phyloP scores from a whole-genome alignment of 352 stramenopile species.

The Globisporangium mamillatum region DNA sequence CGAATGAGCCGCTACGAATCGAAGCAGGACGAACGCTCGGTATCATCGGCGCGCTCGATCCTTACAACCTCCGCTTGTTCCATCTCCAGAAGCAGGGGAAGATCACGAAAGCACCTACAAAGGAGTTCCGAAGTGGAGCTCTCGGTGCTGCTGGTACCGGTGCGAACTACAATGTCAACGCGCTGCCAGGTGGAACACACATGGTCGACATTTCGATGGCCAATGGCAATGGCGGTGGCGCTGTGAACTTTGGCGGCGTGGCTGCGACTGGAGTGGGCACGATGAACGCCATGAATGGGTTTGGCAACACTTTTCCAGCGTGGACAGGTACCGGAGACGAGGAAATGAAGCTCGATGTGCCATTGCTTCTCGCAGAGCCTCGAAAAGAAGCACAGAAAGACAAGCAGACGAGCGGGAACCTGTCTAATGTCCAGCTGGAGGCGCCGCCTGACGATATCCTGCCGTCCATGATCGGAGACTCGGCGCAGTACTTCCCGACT shows the following conservation, averaged over 20 bases:
- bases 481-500: constrained; percentile 96
- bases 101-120: constrained; percentile 61
- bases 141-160: constrained; percentile 35
- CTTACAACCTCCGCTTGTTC: constrained; percentile 83
- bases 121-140: constrained; percentile 57
- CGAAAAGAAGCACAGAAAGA: constrained; percentile 63
- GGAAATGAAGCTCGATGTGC: constrained; percentile 42
- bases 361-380: constrained; percentile 46
- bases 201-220: constrained; percentile 22
- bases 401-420: constrained; percentile 68
- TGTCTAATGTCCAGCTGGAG: constrained; percentile 61
- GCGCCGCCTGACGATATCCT: constrained; percentile 71
- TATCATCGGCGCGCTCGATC: constrained; percentile 78
- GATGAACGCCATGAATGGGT: constrained; percentile 17
- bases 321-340: constrained; percentile 33
- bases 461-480: constrained; percentile 79
- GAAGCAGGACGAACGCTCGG: constrained; percentile 80
- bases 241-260: constrained; percentile 21
- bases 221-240: constrained; percentile 19
- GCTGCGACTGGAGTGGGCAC: constrained; percentile 28
- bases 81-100: constrained; percentile 81
- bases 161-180: constrained; percentile 15
- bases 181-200: constrained; percentile 16
- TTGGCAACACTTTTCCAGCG: constrained; percentile 12
- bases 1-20: constrained; percentile 71